These are phyloP conservation scores for Hymenoscyphus infarciens DNA, from an alignment of 2,329 filamentous ascomycete genomes.

Conservation along the genomic window DNA sequence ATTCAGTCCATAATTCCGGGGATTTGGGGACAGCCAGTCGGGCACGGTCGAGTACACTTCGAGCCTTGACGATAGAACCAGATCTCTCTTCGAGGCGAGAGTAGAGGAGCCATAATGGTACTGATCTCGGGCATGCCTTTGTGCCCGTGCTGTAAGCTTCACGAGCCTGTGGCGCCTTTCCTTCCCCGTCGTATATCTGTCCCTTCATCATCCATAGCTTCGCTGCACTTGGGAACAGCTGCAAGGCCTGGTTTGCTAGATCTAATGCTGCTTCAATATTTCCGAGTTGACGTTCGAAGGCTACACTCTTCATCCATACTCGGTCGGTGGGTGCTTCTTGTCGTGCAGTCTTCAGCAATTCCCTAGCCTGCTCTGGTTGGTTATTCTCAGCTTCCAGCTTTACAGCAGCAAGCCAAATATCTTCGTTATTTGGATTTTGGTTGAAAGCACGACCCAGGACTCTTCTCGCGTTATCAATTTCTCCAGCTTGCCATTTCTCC, in stretches of 20 bases:
- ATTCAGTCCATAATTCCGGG: constrained; percentile 83
- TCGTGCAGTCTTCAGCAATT: constrained; percentile 77
- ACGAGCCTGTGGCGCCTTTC: constrained; percentile 76
- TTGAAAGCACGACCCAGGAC: constrained; percentile 89
- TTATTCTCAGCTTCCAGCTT: constrained; percentile 91
- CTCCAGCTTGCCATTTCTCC: constrained; percentile 87
- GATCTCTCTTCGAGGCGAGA: constrained; percentile 81
- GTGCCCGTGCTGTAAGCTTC: constrained; percentile 89
- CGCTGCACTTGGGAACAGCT: constrained; percentile 77
- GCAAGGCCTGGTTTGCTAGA: constrained; percentile 80
- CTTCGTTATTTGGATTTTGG: constrained; percentile 93
- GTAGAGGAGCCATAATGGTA: constrained; percentile 86
- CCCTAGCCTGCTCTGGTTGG: constrained; percentile 75
- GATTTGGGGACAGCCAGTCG: constrained; percentile 83
- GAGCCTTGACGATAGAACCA: constrained; percentile 83
- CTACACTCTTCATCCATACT: constrained; percentile 94
- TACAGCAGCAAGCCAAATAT: constrained; percentile 95
- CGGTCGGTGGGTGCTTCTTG: constrained; percentile 90
- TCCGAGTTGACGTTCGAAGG: constrained; percentile 83
- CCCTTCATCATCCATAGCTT: constrained; percentile 99
- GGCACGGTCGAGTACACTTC: constrained; percentile 88
- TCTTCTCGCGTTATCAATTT: constrained; percentile 79
- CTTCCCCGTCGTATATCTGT: constrained; percentile 86
- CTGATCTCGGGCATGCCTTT: constrained; percentile 77
- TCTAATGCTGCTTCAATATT: constrained; percentile 79